Evolutionary conservation across 2,329 filamentous ascomycete species (phyloP).

Genomic region (Aspergillus sp.): DNA sequence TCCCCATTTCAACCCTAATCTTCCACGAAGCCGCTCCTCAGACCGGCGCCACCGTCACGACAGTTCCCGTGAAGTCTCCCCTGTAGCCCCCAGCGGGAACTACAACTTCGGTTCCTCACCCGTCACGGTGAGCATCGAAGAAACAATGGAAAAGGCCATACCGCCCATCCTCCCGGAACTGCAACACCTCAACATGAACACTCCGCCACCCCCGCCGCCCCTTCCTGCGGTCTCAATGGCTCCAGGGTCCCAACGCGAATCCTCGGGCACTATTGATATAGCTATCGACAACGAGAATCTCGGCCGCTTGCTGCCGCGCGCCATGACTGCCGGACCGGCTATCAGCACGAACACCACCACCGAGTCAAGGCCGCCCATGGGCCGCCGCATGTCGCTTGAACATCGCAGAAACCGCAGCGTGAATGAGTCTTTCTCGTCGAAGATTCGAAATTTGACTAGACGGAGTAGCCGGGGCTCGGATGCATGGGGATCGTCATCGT

Average conservation of each 20-base stretch:
- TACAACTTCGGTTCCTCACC: conserved; percentile 32
- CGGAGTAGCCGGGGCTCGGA: conserved; percentile 55
- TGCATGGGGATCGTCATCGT: conserved; percentile 17
- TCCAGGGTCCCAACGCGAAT: conserved; percentile 31
- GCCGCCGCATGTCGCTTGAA: conserved; percentile 44
- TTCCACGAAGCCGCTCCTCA: conserved; percentile 42
- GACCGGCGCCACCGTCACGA: conserved; percentile 38
- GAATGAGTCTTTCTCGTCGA: conserved; percentile 57
- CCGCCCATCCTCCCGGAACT: conserved; percentile 60
- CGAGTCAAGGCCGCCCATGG: conserved; percentile 26
- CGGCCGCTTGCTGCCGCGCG: conserved; percentile 35
- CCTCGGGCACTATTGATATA: conserved; percentile 41
- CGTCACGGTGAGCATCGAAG: conserved; percentile 55
- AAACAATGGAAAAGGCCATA: conserved; percentile 47
- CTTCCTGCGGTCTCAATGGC: conserved; percentile 17
- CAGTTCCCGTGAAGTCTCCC: conserved; percentile 25
- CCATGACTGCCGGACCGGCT: conserved; percentile 37
- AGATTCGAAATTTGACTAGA: conserved; percentile 55
- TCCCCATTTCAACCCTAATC: conserved; percentile 40
- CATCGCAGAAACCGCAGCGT: conserved; percentile 57
- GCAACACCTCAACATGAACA: conserved; percentile 60
- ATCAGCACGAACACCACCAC: conserved; percentile 16
- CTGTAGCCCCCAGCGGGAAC: conserved; percentile 16
- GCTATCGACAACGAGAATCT: conserved; percentile 41
- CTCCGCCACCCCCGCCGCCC: conserved; percentile 51